Conservation (phyloP, 805 yeast species). For the Yarrowia sp. region DNA sequence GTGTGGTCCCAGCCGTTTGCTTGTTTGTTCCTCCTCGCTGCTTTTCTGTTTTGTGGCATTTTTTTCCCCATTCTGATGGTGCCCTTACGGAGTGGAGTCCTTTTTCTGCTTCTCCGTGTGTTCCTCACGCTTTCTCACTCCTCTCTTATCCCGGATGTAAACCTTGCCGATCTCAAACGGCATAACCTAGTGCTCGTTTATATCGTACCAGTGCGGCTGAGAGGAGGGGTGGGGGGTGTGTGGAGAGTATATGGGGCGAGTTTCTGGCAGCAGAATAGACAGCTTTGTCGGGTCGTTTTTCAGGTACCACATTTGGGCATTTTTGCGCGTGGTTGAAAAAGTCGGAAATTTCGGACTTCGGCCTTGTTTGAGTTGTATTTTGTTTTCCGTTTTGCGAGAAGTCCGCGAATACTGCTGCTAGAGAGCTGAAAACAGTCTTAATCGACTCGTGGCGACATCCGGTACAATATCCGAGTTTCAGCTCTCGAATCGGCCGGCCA, state of each 20-base stretch:
- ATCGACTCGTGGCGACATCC: too few relatives aligned
- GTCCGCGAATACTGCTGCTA: too few relatives aligned
- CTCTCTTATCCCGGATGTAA: slow-evolving; percentile 17
- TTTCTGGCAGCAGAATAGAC: neutral
- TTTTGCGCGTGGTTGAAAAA: too few relatives aligned
- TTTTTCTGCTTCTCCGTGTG: neutral
- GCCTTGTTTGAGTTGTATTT: neutral
- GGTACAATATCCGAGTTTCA: neutral
- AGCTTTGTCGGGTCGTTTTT: too few relatives aligned
- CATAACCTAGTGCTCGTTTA: slow-evolving; percentile 21
- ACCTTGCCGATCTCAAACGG: slow-evolving; percentile 28
- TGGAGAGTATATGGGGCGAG: neutral
- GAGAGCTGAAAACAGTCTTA: too few relatives aligned
- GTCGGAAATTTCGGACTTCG: slow-evolving; percentile 19
- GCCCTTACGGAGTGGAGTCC: too few relatives aligned
- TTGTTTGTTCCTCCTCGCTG: too few relatives aligned
- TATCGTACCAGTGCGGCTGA: slow-evolving; percentile 14
- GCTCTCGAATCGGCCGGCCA: neutral
- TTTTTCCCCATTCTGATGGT: too few relatives aligned
- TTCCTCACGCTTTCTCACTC: neutral
- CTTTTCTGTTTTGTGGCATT: too few relatives aligned
- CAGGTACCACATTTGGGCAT: neutral
- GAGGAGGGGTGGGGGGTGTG: neutral
- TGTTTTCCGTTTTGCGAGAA: too few relatives aligned
- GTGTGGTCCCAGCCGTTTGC: too few relatives aligned